Base-by-base conservation (phyloP, 2,329 filamentous ascomycete species). In the Blastomyces silverae region DNA sequence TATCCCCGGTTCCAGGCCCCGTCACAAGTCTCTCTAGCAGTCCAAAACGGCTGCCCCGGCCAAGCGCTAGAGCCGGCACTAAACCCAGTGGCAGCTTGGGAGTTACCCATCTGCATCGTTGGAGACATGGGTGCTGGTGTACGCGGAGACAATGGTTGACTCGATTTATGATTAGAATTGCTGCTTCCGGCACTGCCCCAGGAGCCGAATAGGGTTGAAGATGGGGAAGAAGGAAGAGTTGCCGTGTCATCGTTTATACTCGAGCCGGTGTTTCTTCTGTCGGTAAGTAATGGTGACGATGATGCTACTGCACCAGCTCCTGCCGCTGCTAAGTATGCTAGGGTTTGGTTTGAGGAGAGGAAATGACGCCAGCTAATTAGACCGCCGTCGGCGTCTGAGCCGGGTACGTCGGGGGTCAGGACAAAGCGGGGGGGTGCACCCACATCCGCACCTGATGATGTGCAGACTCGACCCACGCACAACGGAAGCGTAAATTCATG, bases 301-400 rank as follows among this genome's bases (percentile, higher is more conserved):
- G 69, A 74, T 73, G 2, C 74, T 71, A 13, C 22, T 42, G 22
- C 20, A 20, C 74, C 73, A 73, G 2, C 73, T 71, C 15, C 22
- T 44, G 6, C 20, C 25, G 75, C 74, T 1, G 75, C 71, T 11
- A 74, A 71, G 64, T 76, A 78, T 39, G 72, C 73, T 31, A 74
- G 69, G 61, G 76, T 78, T 68, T 77, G 77, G 48, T 76, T 78
- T 25, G 77, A 73, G 17, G 74, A 71, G 37, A 80, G 71, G 7
- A 80, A 69, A 63, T 81, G 77, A 64, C 76, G 79, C 78, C 79
- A 80, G 52, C 73, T 76, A 56, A 80, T 68, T 58, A 81, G 67
- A 10, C 79, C 79, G 34, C 79, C 79, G 50, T 80, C 78, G 10
- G 73, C 72, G 64, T 81, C 78, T 61, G 75, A 74, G 25, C 77